phyloP scores from a whole-genome alignment of 352 stramenopile species.

The Aphanomyces stellatus region DNA sequence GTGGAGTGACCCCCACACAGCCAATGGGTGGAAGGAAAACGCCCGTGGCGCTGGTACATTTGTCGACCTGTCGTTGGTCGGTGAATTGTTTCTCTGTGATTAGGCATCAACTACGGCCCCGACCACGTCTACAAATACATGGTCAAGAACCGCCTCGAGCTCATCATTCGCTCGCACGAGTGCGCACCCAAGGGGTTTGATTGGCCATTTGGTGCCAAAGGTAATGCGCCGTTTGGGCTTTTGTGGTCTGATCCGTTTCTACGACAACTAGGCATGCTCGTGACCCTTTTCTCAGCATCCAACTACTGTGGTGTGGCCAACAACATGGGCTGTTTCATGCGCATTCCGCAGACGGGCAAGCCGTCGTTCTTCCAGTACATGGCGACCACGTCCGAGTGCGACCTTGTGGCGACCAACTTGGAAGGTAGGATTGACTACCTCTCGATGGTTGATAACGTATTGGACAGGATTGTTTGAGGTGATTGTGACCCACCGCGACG shows the following conservation, averaged over 20 bases:
- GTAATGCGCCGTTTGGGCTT: too few species aligned
- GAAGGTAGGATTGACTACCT: constrained; percentile 27
- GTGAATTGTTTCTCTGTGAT: too few species aligned
- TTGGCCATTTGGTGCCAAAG: constrained; percentile 70
- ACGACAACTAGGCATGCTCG: constrained; percentile 59
- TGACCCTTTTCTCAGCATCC: constrained; percentile 81
- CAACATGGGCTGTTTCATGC: constrained; percentile 81
- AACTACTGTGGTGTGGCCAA: constrained; percentile 83
- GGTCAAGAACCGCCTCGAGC: constrained; percentile 69
- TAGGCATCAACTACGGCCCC: constrained; percentile 57
- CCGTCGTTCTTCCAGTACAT: constrained; percentile 85
- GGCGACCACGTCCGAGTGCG: constrained; percentile 64
- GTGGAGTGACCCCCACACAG: constrained; percentile 66
- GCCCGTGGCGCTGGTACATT: constrained; percentile 47
- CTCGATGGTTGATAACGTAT: neutral
- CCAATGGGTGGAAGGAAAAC: constrained; percentile 69
- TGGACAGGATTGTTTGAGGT: constrained; percentile 50
- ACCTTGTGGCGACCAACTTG: constrained; percentile 74
- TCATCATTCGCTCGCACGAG: constrained; percentile 81
- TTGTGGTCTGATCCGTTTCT: too few species aligned
- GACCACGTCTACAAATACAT: constrained; percentile 82
- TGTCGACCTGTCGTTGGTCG: too few species aligned
- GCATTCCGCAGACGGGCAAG: constrained; percentile 61
- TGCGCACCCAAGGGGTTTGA: constrained; percentile 73
- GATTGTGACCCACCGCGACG: constrained; percentile 64